phyloP scores from a whole-genome alignment of 805 yeast genomes.

The Vanderwaltozyma yarrowii region DNA sequence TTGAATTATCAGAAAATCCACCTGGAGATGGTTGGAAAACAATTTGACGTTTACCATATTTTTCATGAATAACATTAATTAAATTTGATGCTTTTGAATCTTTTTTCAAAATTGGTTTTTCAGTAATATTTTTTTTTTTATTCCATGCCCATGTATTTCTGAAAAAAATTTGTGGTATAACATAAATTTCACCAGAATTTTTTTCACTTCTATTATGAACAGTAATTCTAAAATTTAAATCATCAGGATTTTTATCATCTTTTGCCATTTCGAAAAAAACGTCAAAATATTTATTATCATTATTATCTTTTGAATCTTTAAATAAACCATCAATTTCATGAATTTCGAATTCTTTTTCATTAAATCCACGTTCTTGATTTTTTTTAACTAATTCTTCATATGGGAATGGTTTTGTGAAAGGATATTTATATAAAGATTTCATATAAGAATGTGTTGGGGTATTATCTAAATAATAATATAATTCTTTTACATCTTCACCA shows the following conservation, averaged over 20 bases:
- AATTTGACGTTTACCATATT: slow-evolving; percentile 55
- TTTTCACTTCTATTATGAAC: slow-evolving; percentile 70
- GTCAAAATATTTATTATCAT: slow-evolving; percentile 72
- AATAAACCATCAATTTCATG: slow-evolving; percentile 65
- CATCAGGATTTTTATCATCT: slow-evolving; percentile 70
- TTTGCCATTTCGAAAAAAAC: slow-evolving; percentile 86
- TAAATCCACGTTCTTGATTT: slow-evolving; percentile 53
- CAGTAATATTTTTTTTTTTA: slow-evolving; percentile 31
- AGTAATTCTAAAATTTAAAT: slow-evolving; percentile 70
- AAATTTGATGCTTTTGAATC: slow-evolving; percentile 32
- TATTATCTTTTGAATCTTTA: slow-evolving; percentile 34
- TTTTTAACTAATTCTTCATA: slow-evolving; percentile 62
- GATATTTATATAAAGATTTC: slow-evolving; percentile 86
- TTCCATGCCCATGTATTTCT: slow-evolving; percentile 97
- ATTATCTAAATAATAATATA: slow-evolving; percentile 78
- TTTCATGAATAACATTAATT: slow-evolving; percentile 53
- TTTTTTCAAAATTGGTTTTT: slow-evolving; percentile 39
- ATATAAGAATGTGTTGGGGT: slow-evolving; percentile 89
- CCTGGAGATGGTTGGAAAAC: slow-evolving; percentile 84
- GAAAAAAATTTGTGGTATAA: slow-evolving; percentile 73
- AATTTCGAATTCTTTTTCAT: slow-evolving; percentile 70
- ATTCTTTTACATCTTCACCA: slow-evolving; percentile 89
- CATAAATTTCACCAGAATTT: slow-evolving; percentile 79
- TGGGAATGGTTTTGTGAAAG: slow-evolving; percentile 69
- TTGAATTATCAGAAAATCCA: slow-evolving; percentile 37